Base-by-base conservation (phyloP, 2,329 filamentous ascomycete genomes). In the Pseudogymnoascus sp. region DNA sequence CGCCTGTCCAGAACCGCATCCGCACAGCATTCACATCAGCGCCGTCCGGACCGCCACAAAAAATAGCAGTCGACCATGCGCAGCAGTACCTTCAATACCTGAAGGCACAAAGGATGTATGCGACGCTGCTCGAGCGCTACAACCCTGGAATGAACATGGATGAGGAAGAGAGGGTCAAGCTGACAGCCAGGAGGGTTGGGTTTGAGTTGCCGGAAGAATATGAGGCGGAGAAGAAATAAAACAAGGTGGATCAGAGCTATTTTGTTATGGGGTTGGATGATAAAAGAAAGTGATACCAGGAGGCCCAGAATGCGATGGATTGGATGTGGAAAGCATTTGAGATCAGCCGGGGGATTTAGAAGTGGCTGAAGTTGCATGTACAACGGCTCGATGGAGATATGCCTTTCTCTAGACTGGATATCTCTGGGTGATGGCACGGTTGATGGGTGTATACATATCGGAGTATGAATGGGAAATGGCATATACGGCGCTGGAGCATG, bases 131-230 rank as follows among this genome's bases (percentile, higher is more conserved):
- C 38, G 93, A 97, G 77, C 83, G 93, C 70, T 97, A 99, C 77
- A 97, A 97, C 75, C 92, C 92, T 0, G 92, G 93, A 16, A 91
- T 96, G 86, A 84, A 85, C 68, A 90, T 96, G 88, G 86, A 89
- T 68, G 88, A 86, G 73, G 86, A 96, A 76, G 93, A 97, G 79
- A 82, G 90, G 65, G 86, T 97, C 44, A 79, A 91, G 64, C 78
- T 97, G 78, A 89, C 90, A 62, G 95, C 95, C 7, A 81, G 91
- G 76, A 85, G 90, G 73, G 92, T 97, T 42, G 95, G 93, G 16
- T 91, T 97, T 88, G 83, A 97, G 76, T 74, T 97, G 76, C 93
- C 93, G 0, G 75, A 83, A 33, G 86, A 90, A 76, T 86, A 75
- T 62, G 68, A 61, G 42, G 11, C 10, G 2, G 37, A 31, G 47